Evolutionary conservation across 805 yeast genomes (phyloP), one percentile per base, ranked within the genome.

Genomic region (Zygoascus ofunaensis): DNA sequence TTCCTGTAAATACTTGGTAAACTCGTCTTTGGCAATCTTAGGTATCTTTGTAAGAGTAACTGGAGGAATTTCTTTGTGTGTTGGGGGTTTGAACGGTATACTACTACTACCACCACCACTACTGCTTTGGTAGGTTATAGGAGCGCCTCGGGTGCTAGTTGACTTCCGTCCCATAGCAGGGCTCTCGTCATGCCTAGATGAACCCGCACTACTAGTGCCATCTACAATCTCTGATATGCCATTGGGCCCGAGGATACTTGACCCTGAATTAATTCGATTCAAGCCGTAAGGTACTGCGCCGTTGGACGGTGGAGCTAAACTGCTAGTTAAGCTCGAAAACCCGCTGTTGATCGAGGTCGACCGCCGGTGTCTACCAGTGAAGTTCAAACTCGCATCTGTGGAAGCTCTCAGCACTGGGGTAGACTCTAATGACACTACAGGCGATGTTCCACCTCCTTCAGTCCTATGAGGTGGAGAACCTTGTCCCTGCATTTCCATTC

Each of bases 11-110:
- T 80, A 81, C 2, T 62, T 45, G 17, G 61, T 64, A 37, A 81
- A 65, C 20, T 63, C 66, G 1, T 64, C 58, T 34, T 69, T 64
- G 47, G 72, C 62, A 4, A 73, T 69, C 41, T 66, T 69, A 18
- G 68, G 68, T 3, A 79, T 58, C 26, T 74, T 76, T 3, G 81
- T 66, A 34, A 90, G 66, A 39, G 73, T 77, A 8, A 87, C 80
- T 20, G 81, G 87, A 0, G 97, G 95, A 8, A 90, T 90, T 56
- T 92, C 97, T 41, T 73, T 71, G 1, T 74, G 68, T 0, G 95
- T 81, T 0, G 98, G 97, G 14, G 62, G 51, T 35, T 56, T 51
- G 46, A 54, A 62, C 18, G 62, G 68, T 28, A 28, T 20, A 10
- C 43, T 17, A 5, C 38, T 24, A n/a, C n/a, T n/a, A 18, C 45